Conservation (phyloP, 2,329 filamentous ascomycete species). For the Furcasterigmium furcatum region DNA sequence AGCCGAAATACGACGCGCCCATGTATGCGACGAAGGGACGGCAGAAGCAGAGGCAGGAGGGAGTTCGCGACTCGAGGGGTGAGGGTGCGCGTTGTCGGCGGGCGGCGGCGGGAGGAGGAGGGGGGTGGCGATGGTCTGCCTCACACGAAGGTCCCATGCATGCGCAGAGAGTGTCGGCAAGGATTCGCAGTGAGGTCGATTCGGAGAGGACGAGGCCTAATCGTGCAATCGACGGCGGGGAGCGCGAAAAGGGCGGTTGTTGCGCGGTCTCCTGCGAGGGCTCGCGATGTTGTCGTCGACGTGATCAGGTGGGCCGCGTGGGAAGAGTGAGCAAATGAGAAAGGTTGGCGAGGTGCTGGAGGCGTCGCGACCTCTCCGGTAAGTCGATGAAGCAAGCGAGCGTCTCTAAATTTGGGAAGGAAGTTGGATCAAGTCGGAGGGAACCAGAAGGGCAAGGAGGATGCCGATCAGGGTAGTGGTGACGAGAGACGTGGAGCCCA, state of each 20-base stretch:
- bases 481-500: background rate
- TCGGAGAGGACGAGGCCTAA: no score
- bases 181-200: no score
- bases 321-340: no score
- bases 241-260: no score
- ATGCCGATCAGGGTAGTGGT: background rate
- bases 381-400: background rate
- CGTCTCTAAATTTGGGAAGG: background rate
- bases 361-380: no score
- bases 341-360: no score
- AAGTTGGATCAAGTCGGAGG: background rate
- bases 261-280: no score
- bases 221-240: no score
- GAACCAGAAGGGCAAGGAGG: conserved; percentile 20
- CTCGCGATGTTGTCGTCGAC: no score
- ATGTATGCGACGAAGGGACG: conserved; percentile 34
- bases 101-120: conserved; percentile 12
- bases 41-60: background rate
- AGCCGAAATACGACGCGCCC: conserved; percentile 34
- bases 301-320: no score
- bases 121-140: background rate
- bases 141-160: no score
- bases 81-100: conserved; percentile 16
- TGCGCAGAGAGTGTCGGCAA: no score
- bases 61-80: conserved; percentile 17